Percentiles rank a stretch among this genome's conserved stretches.
Evolutionary conservation across 306 rosid genomes (phyloP).

Genomic region (Acacia melanoxylon): DNA sequence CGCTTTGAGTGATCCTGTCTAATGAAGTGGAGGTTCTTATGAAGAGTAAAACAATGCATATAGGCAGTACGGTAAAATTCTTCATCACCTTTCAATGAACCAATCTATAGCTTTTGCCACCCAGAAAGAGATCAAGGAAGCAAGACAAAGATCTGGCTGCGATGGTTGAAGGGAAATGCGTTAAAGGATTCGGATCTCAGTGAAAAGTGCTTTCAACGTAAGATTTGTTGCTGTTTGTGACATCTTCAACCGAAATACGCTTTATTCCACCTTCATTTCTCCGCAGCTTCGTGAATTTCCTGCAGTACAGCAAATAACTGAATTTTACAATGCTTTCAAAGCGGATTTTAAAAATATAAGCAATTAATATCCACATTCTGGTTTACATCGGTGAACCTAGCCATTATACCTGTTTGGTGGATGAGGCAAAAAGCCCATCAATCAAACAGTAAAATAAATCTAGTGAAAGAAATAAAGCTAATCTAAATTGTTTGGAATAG

Average conservation of each 20-base stretch:
- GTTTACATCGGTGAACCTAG: background rate
- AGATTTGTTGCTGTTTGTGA: background rate
- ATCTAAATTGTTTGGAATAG: too few species aligned
- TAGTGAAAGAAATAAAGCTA: too few species aligned
- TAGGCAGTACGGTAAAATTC: background rate
- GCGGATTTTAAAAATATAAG: background rate
- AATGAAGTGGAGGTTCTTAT: background rate
- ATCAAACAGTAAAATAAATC: too few species aligned
- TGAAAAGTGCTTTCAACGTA: background rate
- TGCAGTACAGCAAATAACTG: background rate
- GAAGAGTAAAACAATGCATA: background rate
- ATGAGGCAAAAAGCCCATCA: too few species aligned
- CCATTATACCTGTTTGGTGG: too few species aligned
- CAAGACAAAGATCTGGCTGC: background rate
- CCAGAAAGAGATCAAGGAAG: background rate
- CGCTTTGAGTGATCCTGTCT: background rate
- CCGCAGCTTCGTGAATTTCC: background rate
- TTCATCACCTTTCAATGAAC: background rate
- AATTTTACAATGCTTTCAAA: background rate
- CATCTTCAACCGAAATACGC: background rate
- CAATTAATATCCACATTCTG: background rate
- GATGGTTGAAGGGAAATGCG: background rate
- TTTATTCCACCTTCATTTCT: background rate
- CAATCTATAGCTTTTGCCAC: background rate
- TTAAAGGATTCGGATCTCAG: background rate